phyloP scores from a whole-genome alignment of 257 asterid genomes.

The Solanum habrochaites region DNA sequence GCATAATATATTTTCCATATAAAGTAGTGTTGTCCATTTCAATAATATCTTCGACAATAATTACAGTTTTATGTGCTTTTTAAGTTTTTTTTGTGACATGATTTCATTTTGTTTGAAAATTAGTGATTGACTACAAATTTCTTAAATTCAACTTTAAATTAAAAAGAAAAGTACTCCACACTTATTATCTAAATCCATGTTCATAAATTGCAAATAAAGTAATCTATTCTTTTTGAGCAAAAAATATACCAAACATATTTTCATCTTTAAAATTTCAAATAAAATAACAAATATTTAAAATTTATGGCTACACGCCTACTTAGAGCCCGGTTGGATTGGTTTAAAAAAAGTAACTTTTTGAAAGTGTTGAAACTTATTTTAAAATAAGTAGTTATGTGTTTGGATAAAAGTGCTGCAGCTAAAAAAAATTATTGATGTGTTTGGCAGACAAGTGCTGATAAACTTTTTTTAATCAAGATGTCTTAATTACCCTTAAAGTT shows the following conservation, averaged over 20 bases:
- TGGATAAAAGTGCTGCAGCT: no score
- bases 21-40: neutral
- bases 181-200: neutral
- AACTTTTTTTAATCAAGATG: no score
- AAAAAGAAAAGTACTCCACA: neutral
- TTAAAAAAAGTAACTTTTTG: no score
- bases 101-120: neutral
- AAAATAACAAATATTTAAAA: neutral
- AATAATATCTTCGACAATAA: neutral
- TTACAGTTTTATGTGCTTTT: neutral
- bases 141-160: neutral
- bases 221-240: neutral
- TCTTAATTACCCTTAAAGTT: no score
- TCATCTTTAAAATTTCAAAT: neutral
- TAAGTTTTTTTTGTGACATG: neutral
- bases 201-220: neutral
- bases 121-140: neutral
- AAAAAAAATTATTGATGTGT: no score
- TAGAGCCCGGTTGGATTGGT: no score
- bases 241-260: neutral
- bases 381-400: no score
- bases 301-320: neutral
- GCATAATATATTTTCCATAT: neutral
- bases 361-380: no score
- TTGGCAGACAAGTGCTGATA: no score